Evolutionary conservation across 2,329 filamentous ascomycete species (phyloP).

Genomic region (Aotearoamyces nothofagi): DNA sequence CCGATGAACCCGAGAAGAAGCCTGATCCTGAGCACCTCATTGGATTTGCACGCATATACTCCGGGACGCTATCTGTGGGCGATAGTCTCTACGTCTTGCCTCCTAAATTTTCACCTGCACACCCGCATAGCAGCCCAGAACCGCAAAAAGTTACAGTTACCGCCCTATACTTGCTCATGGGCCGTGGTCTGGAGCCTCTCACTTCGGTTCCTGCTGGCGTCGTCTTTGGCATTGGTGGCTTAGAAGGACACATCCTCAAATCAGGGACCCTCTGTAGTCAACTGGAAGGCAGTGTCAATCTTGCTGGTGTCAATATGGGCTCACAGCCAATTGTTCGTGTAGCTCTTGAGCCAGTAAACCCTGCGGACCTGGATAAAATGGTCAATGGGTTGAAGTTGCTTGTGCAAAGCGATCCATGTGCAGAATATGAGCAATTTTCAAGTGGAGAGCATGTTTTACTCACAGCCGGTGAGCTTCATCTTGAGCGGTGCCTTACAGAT

Average conservation of each 20-base stretch:
- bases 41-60: slow-evolving; percentile 88
- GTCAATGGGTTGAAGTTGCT: slow-evolving; percentile 73
- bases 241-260: slow-evolving; percentile 90
- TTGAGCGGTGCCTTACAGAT: slow-evolving; percentile 89
- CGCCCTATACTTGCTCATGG: slow-evolving; percentile 92
- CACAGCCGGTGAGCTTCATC: slow-evolving; percentile 85
- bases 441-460: slow-evolving; percentile 91
- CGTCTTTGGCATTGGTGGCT: slow-evolving; percentile 84
- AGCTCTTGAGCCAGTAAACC: slow-evolving; percentile 84
- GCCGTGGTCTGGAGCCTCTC: slow-evolving; percentile 69
- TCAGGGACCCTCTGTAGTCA: slow-evolving; percentile 87
- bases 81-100: slow-evolving; percentile 83
- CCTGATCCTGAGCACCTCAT: slow-evolving; percentile 76
- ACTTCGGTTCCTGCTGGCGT: slow-evolving; percentile 81
- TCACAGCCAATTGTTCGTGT: slow-evolving; percentile 90
- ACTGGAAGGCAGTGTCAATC: slow-evolving; percentile 72
- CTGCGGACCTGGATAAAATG: slow-evolving; percentile 87
- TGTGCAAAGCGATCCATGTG: slow-evolving; percentile 90
- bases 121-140: slow-evolving; percentile 54
- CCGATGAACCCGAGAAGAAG: slow-evolving; percentile 36
- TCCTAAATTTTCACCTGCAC: slow-evolving; percentile 80
- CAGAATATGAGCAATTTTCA: slow-evolving; percentile 83
- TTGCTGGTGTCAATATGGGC: slow-evolving; percentile 70
- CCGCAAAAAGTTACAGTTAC: slow-evolving; percentile 75
- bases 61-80: slow-evolving; percentile 75